Base-by-base conservation (phyloP, 192 early-diverging fungal genomes). In the Rhizoclosmatium globosum region DNA sequence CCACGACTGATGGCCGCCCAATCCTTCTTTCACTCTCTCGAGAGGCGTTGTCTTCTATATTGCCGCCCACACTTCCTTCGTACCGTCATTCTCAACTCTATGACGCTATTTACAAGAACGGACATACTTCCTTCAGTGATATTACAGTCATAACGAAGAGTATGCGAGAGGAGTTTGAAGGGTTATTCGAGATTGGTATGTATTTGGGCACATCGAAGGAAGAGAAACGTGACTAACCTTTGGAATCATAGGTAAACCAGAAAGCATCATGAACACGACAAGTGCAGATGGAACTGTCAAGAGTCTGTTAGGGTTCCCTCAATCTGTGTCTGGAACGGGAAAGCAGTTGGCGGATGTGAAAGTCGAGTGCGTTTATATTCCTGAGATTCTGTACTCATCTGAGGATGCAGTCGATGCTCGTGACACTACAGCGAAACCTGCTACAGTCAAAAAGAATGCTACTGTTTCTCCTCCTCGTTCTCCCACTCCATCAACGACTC, bases 71-170 rank as follows among this genome's bases (percentile, higher is more conserved):
- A 31, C 31, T 31, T 39, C 60, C 60, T 7, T 62, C 60, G 21
- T 39, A 7, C 0, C 69, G 13, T 48, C 4, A 47, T 13, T 69
- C 47, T 15, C 78, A 85, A 31, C 68, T 85, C 39, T 76, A 79
- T 74, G 67, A 67, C 17, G 72, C 62, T 9, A 71, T 85, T 4
- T 82, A 85, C 69, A 48, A 53, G 48, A 39, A 81, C 80, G 94
- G 94, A n/a, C 80, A 76, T 1, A 88, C 87, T 3, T 75, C 74
- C 58, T 91, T 95, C 57, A 86, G 90, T 39, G 91, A 92, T n/a
- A 93, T 95, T 88, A 70, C 86, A 3, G 88, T 87, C 59, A 68
- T 95, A 64, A 85, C 90, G 7, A 86, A 86, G 53, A 47, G 59
- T 2, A 59, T 92, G 17, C 87, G 85, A 66, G 73, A 83, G 11